Percentiles rank a stretch among this genome's conserved stretches.
phyloP scores from a whole-genome alignment of 2,329 filamentous ascomycete genomes.

The Nigrospora osmanthi region DNA sequence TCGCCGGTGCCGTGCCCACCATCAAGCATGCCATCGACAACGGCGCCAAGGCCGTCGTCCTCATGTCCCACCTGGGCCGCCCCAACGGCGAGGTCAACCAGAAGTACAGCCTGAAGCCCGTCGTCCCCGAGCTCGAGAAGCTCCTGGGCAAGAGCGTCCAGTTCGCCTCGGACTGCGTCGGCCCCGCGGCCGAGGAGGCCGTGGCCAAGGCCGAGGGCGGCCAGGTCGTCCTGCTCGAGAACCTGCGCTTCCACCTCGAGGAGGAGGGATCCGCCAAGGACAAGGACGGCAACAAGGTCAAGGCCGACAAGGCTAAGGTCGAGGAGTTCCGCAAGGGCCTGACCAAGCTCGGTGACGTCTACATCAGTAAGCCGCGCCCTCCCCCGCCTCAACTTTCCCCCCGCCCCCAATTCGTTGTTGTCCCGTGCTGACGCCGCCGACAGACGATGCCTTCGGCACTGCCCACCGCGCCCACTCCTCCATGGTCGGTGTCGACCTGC shows the following conservation, averaged over 20 bases:
- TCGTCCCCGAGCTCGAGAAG: constrained; percentile 87
- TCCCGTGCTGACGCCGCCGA: constrained; percentile 6
- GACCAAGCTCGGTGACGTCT: constrained; percentile 90
- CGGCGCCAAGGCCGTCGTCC: constrained; percentile 83
- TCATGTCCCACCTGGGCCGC: constrained; percentile 98
- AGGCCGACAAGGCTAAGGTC: constrained; percentile 91
- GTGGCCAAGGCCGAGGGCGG: constrained; percentile 78
- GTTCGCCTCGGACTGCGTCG: constrained; percentile 87
- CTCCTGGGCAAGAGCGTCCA: constrained; percentile 76
- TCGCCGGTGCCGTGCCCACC: constrained; percentile 88
- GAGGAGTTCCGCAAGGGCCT: constrained; percentile 91
- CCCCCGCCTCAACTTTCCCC: neutral
- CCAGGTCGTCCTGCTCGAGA: constrained; percentile 87
- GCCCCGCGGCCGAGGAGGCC: constrained; percentile 79
- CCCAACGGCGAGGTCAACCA: constrained; percentile 82
- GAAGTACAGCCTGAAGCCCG: constrained; percentile 93
- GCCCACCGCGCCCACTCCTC: constrained; percentile 98
- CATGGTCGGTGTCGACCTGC: constrained; percentile 95
- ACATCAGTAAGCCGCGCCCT: constrained; percentile 65
- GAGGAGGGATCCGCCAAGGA: constrained; percentile 97
- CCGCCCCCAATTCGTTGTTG: neutral
- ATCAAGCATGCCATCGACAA: constrained; percentile 91
- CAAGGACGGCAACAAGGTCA: constrained; percentile 90
- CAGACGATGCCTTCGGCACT: constrained; percentile 96
- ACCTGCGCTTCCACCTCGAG: constrained; percentile 95